Base-by-base conservation (phyloP, 2,329 filamentous ascomycete species). In the Epichloe brachyelytri region DNA sequence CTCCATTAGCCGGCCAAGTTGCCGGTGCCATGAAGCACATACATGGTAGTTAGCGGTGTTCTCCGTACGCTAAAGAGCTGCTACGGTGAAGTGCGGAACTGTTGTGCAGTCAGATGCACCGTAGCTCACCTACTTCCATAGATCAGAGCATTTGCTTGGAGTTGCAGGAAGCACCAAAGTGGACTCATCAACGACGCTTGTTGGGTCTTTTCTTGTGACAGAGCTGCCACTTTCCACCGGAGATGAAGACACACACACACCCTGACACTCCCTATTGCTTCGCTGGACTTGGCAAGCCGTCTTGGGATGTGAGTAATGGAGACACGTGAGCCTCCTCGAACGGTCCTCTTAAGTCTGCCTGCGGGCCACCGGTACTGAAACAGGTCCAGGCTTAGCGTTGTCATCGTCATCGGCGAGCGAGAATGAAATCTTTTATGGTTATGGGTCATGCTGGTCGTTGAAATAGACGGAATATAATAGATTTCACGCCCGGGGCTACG, bases 401-500 rank as follows among this genome's bases (percentile, higher is more conserved):
- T 30, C 22, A 26, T 48, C 46, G 22, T 48, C 22, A 40, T 33
- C 6, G 45, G 39, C 19, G 26, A 17, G 38, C 43, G 45, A 26
- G 26, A 26, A 26, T 26, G 26, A 26, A 26, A 8, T 2, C 26
- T 26, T 26, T 26, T 2, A 26, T 26, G 26, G 26, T 8, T 26
- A 44, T 44, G 43, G 43, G 30, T n/a, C 11, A 7, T 19, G 17
- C 26, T 19, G 50, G 8, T 19, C 38, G 41, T 26, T 39, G 46
- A 39, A 37, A 40, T 46, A 15, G 41, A 19, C 34, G 33, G 41
- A 43, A 45, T 54, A 53, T 53, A 53, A 53, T 50, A 53, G 39
- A 46, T 44, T 51, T 49, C 51, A 50, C 48, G 36, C 48, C 48
- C 44, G 44, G 43, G 36, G 34, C 45, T 48, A 6, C 34, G 34